These are phyloP conservation scores for Zymoseptoria tritici DNA, from an alignment of 2,329 filamentous ascomycete species.

Conservation along the genomic window DNA sequence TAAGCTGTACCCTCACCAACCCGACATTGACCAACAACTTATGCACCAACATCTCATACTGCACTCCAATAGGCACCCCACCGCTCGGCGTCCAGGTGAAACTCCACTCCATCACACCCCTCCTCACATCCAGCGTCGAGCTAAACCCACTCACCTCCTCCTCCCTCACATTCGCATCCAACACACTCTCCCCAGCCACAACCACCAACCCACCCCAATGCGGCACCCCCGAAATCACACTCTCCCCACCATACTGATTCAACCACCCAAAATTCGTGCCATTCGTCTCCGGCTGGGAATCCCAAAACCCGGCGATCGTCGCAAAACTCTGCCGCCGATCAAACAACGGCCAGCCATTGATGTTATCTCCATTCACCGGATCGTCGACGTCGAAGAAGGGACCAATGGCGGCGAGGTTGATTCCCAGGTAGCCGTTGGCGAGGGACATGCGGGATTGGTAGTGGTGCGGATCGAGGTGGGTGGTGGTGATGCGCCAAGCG, in stretches of 20 bases:
- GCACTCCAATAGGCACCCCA: conserved; percentile 47
- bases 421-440: conserved; percentile 59
- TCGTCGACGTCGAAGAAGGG: conserved; percentile 57
- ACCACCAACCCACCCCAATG: conserved; percentile 58
- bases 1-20: conserved; percentile 53
- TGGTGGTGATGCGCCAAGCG: conserved; percentile 50
- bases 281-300: conserved; percentile 51
- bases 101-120: conserved; percentile 56
- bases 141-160: conserved; percentile 53
- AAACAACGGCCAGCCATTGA: conserved; percentile 59
- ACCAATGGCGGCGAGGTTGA: conserved; percentile 55
- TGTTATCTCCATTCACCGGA: conserved; percentile 48
- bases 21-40: conserved; percentile 57
- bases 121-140: conserved; percentile 55
- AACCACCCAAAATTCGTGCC: conserved; percentile 62
- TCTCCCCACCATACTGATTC: conserved; percentile 61
- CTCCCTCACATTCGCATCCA: conserved; percentile 55
- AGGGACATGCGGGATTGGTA: conserved; percentile 54
- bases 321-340: conserved; percentile 57
- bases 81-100: conserved; percentile 57
- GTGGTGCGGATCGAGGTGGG: conserved; percentile 48
- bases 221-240: conserved; percentile 62
- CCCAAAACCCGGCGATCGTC: conserved; percentile 61
- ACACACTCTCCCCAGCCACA: conserved; percentile 45
- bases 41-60: conserved; percentile 60